phyloP scores from a whole-genome alignment of 345 rosid genomes.

The Citrus unshiu region DNA sequence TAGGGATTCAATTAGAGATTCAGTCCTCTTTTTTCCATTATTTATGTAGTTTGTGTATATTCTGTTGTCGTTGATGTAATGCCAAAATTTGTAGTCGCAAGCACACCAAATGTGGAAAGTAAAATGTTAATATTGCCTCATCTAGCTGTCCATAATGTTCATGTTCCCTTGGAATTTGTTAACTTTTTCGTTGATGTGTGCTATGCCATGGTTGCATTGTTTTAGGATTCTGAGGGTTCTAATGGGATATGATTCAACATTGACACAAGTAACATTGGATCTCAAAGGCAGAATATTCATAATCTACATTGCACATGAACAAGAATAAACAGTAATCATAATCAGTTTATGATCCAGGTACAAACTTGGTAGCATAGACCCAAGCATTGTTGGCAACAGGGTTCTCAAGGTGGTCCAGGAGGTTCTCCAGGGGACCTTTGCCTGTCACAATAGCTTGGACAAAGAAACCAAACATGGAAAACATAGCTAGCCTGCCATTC shows the following conservation, averaged over 20 bases:
- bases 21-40: background rate
- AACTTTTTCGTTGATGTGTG: too few species aligned
- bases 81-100: slow-evolving; percentile 13
- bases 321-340: background rate
- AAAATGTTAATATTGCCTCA: slow-evolving; percentile 16
- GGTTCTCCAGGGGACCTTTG: slow-evolving; percentile 92
- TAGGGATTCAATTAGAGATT: slow-evolving; percentile 9
- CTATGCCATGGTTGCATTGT: too few species aligned
- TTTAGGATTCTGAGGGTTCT: too few species aligned
- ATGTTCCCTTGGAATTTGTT: background rate
- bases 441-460: slow-evolving; percentile 96
- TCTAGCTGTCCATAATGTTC: background rate
- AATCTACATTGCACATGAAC: slow-evolving; percentile 11
- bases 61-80: slow-evolving; percentile 17
- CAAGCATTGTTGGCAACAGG: slow-evolving; percentile 98
- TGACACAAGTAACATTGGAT: slow-evolving; percentile 11
- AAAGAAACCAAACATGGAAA: slow-evolving; percentile 98
- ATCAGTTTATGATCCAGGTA: slow-evolving; percentile 59
- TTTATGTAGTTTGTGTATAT: slow-evolving; percentile 28
- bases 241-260: background rate
- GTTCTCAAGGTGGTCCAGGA: slow-evolving; percentile 84
- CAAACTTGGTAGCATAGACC: slow-evolving; percentile 95
- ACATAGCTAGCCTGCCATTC: slow-evolving; percentile 94
- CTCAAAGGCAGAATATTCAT: background rate
- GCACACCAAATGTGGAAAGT: slow-evolving; percentile 1